Evolutionary conservation across 371 early-diverging fungal genomes (phyloP).

Genomic region (Actinomucor elegans): DNA sequence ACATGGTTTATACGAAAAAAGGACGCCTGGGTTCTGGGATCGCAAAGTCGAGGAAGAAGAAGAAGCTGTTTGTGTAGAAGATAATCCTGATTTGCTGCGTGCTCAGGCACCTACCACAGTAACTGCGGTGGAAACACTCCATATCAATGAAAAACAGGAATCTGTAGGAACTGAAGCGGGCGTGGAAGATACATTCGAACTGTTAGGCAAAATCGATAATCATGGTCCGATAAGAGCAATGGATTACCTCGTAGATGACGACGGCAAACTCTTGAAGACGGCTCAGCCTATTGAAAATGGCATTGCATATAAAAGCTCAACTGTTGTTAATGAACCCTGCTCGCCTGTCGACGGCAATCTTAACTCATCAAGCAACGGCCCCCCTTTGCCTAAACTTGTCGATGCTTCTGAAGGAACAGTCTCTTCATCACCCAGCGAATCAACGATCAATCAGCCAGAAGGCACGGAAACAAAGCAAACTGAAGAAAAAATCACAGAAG

Average conservation of each 20-base stretch:
- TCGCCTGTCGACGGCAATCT: too few relatives aligned
- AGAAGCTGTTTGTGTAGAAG: slow-evolving; percentile 8
- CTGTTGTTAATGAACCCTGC: background rate
- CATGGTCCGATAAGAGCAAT: too few relatives aligned
- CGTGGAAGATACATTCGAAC: background rate
- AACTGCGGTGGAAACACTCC: background rate
- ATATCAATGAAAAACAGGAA: background rate
- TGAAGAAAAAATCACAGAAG: slow-evolving; percentile 19
- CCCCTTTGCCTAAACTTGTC: too few relatives aligned
- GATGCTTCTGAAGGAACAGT: too few relatives aligned
- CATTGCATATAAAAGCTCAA: background rate
- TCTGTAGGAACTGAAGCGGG: background rate
- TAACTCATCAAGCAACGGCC: too few relatives aligned
- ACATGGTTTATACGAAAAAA: slow-evolving; percentile 36
- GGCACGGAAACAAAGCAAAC: background rate
- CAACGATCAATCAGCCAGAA: background rate
- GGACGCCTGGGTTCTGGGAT: slow-evolving; percentile 46
- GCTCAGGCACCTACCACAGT: slow-evolving; percentile 6
- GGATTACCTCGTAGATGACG: too few relatives aligned
- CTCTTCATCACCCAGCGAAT: too few relatives aligned
- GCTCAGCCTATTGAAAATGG: background rate
- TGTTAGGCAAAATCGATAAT: background rate
- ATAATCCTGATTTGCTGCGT: slow-evolving; percentile 16
- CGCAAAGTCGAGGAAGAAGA: slow-evolving; percentile 23
- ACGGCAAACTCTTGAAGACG: too few relatives aligned